Percentiles rank a stretch among this genome's conserved stretches.
phyloP scores from a whole-genome alignment of 331 rosid species.

The Acacia pycnantha region DNA sequence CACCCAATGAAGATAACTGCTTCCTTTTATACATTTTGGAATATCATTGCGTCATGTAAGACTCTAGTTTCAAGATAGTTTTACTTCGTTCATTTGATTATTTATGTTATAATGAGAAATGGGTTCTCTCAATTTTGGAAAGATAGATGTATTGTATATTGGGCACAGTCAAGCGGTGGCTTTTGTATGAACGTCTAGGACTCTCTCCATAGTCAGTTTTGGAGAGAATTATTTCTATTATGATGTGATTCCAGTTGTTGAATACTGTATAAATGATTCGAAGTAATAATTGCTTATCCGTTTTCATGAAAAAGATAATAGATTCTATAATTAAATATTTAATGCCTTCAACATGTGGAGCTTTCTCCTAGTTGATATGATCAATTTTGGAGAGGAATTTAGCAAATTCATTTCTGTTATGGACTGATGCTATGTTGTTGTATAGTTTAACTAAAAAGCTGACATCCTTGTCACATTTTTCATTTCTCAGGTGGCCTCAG shows the following conservation, averaged over 20 bases:
- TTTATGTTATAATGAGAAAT: neutral
- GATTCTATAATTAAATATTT: neutral
- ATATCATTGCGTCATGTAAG: neutral
- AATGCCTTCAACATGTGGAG: too few relatives aligned
- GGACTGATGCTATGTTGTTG: too few relatives aligned
- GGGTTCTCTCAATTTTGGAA: neutral
- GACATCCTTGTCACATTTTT: constrained; percentile 20
- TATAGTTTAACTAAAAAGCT: neutral
- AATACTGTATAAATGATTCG: too few relatives aligned
- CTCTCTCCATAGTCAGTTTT: neutral
- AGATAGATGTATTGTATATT: too few relatives aligned
- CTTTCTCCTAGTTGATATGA: too few relatives aligned
- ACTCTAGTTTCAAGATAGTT: neutral
- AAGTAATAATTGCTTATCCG: neutral
- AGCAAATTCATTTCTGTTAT: too few relatives aligned
- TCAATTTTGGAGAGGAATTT: too few relatives aligned
- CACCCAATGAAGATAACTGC: neutral
- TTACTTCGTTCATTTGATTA: neutral
- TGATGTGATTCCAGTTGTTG: neutral
- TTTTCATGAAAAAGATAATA: neutral
- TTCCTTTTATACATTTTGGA: neutral
- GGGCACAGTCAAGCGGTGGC: neutral
- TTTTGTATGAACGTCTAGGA: neutral
- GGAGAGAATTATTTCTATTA: neutral
- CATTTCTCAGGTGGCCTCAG: constrained; percentile 88